Conservation (phyloP, 148 eudicot genomes). For the Rhododendron ferrugineum region DNA sequence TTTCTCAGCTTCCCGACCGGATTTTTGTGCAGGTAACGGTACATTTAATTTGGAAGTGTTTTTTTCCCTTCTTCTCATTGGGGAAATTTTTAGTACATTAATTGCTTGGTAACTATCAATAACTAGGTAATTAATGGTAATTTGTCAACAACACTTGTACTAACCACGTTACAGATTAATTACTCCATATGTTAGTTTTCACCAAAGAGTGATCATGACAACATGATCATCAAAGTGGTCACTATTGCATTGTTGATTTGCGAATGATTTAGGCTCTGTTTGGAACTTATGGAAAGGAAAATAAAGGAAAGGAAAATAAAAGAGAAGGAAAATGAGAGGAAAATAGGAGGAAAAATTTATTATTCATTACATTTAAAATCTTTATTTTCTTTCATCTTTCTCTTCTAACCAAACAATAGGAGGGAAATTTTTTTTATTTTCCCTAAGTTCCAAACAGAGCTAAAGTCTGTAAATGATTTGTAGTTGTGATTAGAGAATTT, state of each 20-base stretch:
- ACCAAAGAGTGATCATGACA: not conserved
- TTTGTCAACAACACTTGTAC: not conserved
- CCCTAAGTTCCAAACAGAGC: no score
- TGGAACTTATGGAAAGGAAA: no score
- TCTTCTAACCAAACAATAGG: no score
- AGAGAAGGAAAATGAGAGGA: no score
- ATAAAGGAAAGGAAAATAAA: no score
- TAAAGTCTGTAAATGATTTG: not conserved
- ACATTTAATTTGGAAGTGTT: not conserved
- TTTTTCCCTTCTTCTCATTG: not conserved
- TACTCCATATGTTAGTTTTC: no score
- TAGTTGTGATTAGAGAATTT: not conserved
- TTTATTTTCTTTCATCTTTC: no score
- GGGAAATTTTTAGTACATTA: not conserved
- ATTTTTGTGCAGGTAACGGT: constrained; percentile 75
- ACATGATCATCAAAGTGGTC: not conserved
- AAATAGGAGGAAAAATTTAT: no score
- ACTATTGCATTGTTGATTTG: not conserved
- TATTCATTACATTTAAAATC: no score
- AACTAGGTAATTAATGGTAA: not conserved
- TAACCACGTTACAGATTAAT: no score
- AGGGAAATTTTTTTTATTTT: no score
- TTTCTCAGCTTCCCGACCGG: constrained; percentile 49
- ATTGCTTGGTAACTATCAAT: not conserved
- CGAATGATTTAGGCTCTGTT: not conserved